These are phyloP conservation scores for Aeschynomene evenia DNA, from an alignment of 306 rosid species.

Conservation along the genomic window DNA sequence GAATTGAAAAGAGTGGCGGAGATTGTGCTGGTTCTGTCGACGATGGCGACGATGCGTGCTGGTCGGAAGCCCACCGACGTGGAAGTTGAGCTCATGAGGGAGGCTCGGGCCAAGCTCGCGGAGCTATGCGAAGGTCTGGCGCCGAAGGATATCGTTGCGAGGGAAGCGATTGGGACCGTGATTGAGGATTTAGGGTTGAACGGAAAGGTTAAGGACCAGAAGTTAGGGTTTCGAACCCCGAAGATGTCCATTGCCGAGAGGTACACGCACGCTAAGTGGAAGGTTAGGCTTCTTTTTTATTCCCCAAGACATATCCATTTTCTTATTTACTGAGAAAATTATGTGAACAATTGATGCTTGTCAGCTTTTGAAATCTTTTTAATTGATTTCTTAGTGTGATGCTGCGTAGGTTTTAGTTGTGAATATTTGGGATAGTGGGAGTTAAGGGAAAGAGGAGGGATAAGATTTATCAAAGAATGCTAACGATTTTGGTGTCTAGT, in stretches of 20 bases:
- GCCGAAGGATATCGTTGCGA: conserved; percentile 72
- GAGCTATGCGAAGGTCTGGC: conserved; percentile 66
- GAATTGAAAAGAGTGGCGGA: conserved; percentile 83
- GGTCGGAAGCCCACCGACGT: conserved; percentile 67
- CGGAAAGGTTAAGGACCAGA: conserved; percentile 63
- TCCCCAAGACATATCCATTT: background rate
- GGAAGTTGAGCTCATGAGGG: conserved; percentile 73
- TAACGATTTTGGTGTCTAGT: background rate
- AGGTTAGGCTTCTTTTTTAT: conserved; percentile 46
- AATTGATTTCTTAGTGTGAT: too few species aligned
- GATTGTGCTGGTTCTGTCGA: conserved; percentile 78
- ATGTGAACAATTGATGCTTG: background rate
- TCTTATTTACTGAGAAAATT: background rate
- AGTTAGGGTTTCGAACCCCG: conserved; percentile 78
- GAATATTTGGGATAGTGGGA: background rate
- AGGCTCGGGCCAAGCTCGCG: conserved; percentile 72
- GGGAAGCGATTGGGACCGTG: conserved; percentile 68
- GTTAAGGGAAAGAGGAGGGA: background rate
- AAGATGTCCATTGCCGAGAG: conserved; percentile 75
- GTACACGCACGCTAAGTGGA: conserved; percentile 56
- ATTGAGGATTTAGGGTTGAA: conserved; percentile 87
- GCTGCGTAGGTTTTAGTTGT: background rate
- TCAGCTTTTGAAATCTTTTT: background rate
- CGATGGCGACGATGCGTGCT: conserved; percentile 76
- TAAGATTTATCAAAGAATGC: background rate